Evolutionary conservation across 2,329 filamentous ascomycete genomes (phyloP).

Genomic region (Trichoderma simmonsii): DNA sequence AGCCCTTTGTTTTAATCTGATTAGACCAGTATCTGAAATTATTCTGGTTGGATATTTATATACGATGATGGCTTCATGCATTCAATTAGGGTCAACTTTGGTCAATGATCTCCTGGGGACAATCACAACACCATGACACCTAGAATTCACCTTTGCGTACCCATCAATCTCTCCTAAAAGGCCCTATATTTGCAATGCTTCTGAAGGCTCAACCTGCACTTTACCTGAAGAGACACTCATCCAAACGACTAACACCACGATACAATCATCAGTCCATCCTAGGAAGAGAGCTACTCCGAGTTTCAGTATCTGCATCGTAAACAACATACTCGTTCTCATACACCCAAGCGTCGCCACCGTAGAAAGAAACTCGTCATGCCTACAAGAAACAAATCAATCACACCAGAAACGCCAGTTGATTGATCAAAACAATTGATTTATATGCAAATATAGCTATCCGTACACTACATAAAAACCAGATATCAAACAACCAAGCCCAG

Average conservation of each 20-base stretch:
- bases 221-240: neutral
- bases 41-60: neutral
- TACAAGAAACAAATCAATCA: neutral
- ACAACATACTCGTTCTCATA: neutral
- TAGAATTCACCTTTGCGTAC: neutral
- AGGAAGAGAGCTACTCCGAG: neutral
- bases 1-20: too few relatives aligned
- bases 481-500: constrained; percentile 17
- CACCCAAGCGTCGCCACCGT: neutral
- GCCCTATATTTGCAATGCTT: neutral
- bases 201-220: neutral
- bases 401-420: neutral
- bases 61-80: neutral
- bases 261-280: neutral
- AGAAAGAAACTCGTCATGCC: neutral
- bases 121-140: neutral
- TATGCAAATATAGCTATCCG: constrained; percentile 20
- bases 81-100: neutral
- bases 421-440: constrained; percentile 12
- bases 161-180: neutral
- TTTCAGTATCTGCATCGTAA: neutral
- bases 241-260: neutral
- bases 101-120: neutral
- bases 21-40: neutral
- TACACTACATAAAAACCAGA: constrained; percentile 20